Base-by-base conservation (phyloP, 768 basidiomycete species). In the Lactifluus hygrophoroides region DNA sequence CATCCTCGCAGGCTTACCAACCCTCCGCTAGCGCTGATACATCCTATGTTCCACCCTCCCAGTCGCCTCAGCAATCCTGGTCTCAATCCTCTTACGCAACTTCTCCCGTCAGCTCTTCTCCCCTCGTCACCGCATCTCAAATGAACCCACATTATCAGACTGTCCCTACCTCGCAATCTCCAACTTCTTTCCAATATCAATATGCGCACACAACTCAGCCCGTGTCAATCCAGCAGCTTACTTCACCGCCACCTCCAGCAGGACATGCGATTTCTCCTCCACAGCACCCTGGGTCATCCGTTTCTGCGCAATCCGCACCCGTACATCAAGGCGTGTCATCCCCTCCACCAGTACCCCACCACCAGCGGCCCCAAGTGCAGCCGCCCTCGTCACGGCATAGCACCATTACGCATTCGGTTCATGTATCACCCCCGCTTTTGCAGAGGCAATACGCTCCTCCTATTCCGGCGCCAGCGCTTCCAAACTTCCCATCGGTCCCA, bases 181-280 rank as follows among this genome's bases (percentile, higher is more conserved):
- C 52, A 19, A 23, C 35, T 32, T 45, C 42, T 13, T 52, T 49
- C 30, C 61, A 62, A 17, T 59, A 67, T 28, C 71, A 69, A 51
- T 65, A 69, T 25, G 65, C 65, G 10, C 67, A 65, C 40, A 69
- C 73, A 54, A 61, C 67, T 37, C 70, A 69, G 5, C 69, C 69
- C 13, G 55, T 69, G 60, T 53, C 58, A 44, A 51, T 60, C 60
- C 63, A 66, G 48, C 53, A 65, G 40, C 43, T 62, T 51, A 38
- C 27, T 17, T 38, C 55, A 42, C 38, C 62, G 65, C 61, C 66
- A 55, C 66, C 32, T 66, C 65, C 28, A 11, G 52, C 54, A 19
- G 51, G 35, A 3, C 49, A 45, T 30, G 49, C 38, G 16, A 40
- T 40, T 30, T 32, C 42, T 17, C 27, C n/a, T 7, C 35, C 35